Base-by-base conservation (phyloP, 768 basidiomycete genomes). In the Obba rivulosa region DNA sequence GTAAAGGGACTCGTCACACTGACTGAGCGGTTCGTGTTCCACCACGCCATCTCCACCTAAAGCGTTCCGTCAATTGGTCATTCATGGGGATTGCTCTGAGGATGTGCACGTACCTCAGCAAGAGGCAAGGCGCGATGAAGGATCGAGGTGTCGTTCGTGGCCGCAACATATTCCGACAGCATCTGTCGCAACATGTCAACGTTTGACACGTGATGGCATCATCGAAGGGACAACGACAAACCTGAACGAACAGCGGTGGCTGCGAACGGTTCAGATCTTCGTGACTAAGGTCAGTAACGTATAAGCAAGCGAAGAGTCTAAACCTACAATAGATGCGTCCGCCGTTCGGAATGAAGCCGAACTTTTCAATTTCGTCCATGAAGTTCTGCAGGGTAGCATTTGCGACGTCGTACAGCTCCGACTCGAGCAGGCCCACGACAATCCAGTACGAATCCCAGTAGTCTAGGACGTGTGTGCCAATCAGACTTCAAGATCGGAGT, bases 331-430 rank as follows among this genome's bases (percentile, higher is more conserved):
- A 96, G 43, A 88, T 91, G 10, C 92, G 77, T 3, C 92, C 93
- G 7, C 94, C 94, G 58, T 96, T 97, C 1, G 94, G 94, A 53
- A 97, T 85, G 69, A 96, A 97, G 0, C 93, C 94, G 57, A 88
- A 80, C 20, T 63, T 61, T 35, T 86, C 80, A 40, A 97, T 70
- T 62, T 95, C 85, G 59, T 97, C 93, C 92, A 96, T 93, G 61
- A 97, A 96, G 69, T 96, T 95, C 54, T 89, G 81, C 28, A 96
- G 69, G 0, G 92, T 88, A 10, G 73, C 80, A 53, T 88, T 87
- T 49, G 78, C 87, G 45, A 88, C 74, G 46, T 72, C 72, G 56
- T 79, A 84, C 11, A 96, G 74, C 54, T 86, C 78, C 2, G 88
- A 91, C 60, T 85, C 71, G 24, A 97, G 68, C n/a, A 96, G 72